phyloP scores from a whole-genome alignment of 805 yeast genomes.

The Yarrowia sp. region DNA sequence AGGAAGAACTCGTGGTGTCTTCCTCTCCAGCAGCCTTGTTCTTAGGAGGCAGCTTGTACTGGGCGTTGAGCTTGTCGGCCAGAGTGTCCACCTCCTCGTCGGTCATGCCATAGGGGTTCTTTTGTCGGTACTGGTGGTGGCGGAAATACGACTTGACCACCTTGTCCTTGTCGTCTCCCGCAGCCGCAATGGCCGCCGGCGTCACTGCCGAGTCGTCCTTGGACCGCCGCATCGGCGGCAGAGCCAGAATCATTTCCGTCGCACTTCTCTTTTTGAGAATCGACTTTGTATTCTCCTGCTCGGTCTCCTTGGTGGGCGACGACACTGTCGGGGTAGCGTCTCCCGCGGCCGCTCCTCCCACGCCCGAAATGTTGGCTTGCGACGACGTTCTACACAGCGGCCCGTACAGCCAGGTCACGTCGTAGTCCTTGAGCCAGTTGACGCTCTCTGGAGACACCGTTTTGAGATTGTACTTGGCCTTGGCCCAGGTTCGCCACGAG shows the following conservation, averaged over 20 bases:
- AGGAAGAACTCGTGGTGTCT: not conserved
- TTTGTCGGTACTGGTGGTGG: slow-evolving; percentile 53
- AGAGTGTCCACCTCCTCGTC: slow-evolving; percentile 44
- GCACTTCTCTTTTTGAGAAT: slow-evolving; percentile 87
- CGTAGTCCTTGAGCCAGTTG: slow-evolving; percentile 96
- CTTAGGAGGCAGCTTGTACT: slow-evolving; percentile 34
- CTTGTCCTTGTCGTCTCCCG: slow-evolving; percentile 41
- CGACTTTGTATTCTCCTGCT: slow-evolving; percentile 64
- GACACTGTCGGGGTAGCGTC: slow-evolving; percentile 29
- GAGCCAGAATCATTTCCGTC: slow-evolving; percentile 72
- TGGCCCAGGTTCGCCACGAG: slow-evolving; percentile 95
- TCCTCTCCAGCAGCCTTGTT: slow-evolving; percentile 9
- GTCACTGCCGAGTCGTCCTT: slow-evolving; percentile 31
- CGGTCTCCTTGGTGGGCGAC: slow-evolving; percentile 4
- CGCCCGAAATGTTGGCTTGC: slow-evolving; percentile 30
- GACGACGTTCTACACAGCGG: slow-evolving; percentile 54
- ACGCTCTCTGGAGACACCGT: slow-evolving; percentile 91
- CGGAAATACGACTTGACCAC: slow-evolving; percentile 47
- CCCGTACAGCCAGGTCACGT: slow-evolving; percentile 98
- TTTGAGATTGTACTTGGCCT: slow-evolving; percentile 65
- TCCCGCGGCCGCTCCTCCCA: slow-evolving; percentile 28
- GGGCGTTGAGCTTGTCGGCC: slow-evolving; percentile 38
- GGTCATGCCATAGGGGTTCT: slow-evolving; percentile 46
- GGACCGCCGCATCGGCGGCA: slow-evolving; percentile 41
- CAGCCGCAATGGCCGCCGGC: slow-evolving; percentile 35